Evolutionary conservation across 345 rosid species (phyloP), one percentile per base, ranked within the genome.

Genomic region (Eucalyptus cladocalyx): DNA sequence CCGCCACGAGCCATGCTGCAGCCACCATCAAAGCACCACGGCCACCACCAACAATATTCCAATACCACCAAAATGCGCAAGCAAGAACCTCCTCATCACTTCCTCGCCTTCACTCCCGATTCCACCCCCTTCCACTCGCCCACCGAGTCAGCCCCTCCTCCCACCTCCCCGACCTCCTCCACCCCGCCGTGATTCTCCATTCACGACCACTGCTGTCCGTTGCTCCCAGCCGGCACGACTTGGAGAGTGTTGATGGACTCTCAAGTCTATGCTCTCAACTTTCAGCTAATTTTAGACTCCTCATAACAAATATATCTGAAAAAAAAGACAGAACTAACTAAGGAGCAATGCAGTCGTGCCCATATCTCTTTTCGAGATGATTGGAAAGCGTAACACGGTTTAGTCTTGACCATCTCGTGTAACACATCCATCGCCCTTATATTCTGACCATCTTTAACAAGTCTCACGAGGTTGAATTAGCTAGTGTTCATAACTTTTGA

Each of bases 41-140:
- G 3, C 19, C 54, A 18, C 21, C 21, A 7, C 23, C 56, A 16
- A 0, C 56, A 16, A 51, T 51, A 51, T 51, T 50, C 56, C 56
- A 51, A 0, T 1, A 18, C 56, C 23, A 18, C 56, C 23, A 6
- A 18, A 0, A 0, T 51, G 23, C 56, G 2, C 23, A 51, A 51
- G 56, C 23, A 0, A 51, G 54, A 49, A 48, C 14, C 17, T 1
- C 51, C 17, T 14, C 5, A 49, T 49, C 51, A 49, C 51, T 49
- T 49, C 51, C 51, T 17, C 17, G 17, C 51, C 51, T 49, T 49
- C 51, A 49, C 51, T 49, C 17, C 50, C 17, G 50, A 48, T 48
- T 48, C 50, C 50, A 48, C 16, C 50, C 6, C 0, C 51, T 49
- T 49, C 51, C 5, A 49, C 51, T 49, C 17, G 17, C 51, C 6